A percentile compares a stretch with the other conserved stretches of the same genome.
These are phyloP conservation scores for Gyromitra esculenta DNA, from an alignment of 2,329 filamentous ascomycete genomes.

Conservation along the genomic window DNA sequence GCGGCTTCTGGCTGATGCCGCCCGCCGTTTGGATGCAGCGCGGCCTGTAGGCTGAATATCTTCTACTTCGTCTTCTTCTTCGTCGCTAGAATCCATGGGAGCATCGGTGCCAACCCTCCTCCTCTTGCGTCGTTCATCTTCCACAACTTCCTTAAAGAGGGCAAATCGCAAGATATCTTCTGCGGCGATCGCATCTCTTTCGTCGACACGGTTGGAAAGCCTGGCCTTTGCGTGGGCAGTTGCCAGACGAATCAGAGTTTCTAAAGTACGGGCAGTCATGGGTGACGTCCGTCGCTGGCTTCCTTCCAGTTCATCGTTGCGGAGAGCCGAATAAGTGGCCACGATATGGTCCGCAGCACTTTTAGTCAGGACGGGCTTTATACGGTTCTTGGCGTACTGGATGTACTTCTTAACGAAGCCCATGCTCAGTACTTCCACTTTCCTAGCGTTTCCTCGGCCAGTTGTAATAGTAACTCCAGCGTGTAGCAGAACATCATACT, in stretches of 20 bases:
- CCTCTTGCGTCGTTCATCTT: constrained; percentile 74
- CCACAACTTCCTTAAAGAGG: constrained; percentile 93
- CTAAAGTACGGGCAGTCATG: constrained; percentile 94
- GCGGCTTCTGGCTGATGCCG: constrained; percentile 57
- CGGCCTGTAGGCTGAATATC: constrained; percentile 62
- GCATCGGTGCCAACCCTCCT: constrained; percentile 79
- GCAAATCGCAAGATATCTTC: constrained; percentile 93
- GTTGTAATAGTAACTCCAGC: constrained; percentile 83
- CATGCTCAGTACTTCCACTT: constrained; percentile 89
- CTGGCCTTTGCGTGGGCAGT: constrained; percentile 95
- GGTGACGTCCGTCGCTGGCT: constrained; percentile 93
- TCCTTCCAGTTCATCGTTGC: constrained; percentile 94
- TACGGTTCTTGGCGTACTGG: constrained; percentile 91
- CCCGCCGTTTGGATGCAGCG: constrained; percentile 54
- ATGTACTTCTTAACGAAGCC: constrained; percentile 99
- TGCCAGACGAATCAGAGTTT: constrained; percentile 96
- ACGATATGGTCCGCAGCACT: constrained; percentile 92
- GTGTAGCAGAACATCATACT: constrained; percentile 95
- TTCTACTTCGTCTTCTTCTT: constrained; percentile 70
- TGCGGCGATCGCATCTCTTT: constrained; percentile 85
- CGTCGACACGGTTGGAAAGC: constrained; percentile 86
- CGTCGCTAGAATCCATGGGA: constrained; percentile 69
- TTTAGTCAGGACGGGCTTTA: constrained; percentile 89
- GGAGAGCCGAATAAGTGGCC: constrained; percentile 86
- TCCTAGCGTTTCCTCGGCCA: constrained; percentile 77